A percentile compares a stretch with the other conserved stretches of the same genome.
Conservation (phyloP, 2,329 filamentous ascomycete genomes). For the Colletotrichum tofieldiae region DNA sequence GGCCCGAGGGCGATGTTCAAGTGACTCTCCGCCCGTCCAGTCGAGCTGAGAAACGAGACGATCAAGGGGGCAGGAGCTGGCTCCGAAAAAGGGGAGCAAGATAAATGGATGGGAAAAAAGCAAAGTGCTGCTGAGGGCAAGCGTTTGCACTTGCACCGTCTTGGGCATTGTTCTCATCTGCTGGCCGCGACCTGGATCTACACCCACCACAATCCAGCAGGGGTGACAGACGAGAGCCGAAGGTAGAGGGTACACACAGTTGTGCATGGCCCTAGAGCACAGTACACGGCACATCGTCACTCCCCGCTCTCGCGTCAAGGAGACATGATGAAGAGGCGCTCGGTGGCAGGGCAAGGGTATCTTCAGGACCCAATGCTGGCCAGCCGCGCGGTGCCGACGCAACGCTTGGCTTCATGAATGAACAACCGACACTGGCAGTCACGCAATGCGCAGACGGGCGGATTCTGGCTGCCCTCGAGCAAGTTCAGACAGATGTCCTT, state of each 20-base stretch:
- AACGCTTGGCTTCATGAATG: slow-evolving; percentile 12
- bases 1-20: not conserved
- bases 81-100: not conserved
- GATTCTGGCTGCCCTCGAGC: not conserved
- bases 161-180: not conserved
- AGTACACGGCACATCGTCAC: slow-evolving; percentile 12
- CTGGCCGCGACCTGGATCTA: not conserved
- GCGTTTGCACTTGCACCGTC: not conserved
- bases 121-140: not conserved
- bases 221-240: slow-evolving; percentile 17
- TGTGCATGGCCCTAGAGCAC: slow-evolving; percentile 1
- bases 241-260: slow-evolving; percentile 1
- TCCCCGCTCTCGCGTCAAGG: slow-evolving; percentile 23
- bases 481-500: slow-evolving; percentile 4
- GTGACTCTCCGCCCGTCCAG: not conserved
- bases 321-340: not conserved
- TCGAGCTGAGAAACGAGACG: slow-evolving; percentile 2
- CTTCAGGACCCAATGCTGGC: slow-evolving; percentile 7
- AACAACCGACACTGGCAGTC: slow-evolving; percentile 6
- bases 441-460: not conserved
- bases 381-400: slow-evolving; percentile 12
- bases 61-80: slow-evolving; percentile 10
- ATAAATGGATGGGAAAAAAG: not conserved
- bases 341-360: slow-evolving; percentile 14
- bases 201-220: slow-evolving; percentile 6